Conservation (phyloP, 176 grass and related monocot genomes). For the Triticum urartu region DNA sequence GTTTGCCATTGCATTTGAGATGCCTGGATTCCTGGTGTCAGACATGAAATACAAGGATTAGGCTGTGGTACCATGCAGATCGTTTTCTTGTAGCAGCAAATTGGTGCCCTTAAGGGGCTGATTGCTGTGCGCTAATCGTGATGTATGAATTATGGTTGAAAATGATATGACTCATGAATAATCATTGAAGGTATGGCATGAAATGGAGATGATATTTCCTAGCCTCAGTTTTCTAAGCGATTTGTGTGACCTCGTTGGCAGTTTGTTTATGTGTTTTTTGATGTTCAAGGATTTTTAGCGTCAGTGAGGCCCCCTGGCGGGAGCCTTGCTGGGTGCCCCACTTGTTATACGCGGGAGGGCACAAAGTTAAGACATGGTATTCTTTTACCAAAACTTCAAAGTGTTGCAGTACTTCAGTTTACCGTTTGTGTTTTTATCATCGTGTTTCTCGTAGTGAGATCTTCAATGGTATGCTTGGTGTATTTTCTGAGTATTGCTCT, state of each 20-base stretch:
- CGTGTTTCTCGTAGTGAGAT: not conserved
- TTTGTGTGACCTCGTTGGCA: not conserved
- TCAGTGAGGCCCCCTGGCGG: not conserved
- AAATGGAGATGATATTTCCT: not conserved
- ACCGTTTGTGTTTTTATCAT: not conserved
- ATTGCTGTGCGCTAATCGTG: not conserved
- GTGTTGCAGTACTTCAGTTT: not conserved
- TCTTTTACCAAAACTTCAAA: not conserved
- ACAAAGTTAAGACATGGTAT: too few relatives aligned
- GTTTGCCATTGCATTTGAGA: conserved; percentile 65
- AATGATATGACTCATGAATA: conserved; percentile 15
- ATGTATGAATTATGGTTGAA: not conserved
- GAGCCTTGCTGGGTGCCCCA: too few relatives aligned
- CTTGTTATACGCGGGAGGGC: too few relatives aligned
- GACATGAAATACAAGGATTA: conserved; percentile 87
- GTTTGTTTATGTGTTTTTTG: not conserved
- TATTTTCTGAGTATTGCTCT: not conserved
- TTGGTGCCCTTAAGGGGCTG: not conserved
- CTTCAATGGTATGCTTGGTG: not conserved
- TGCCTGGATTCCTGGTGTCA: conserved; percentile 74
- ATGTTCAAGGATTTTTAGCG: not conserved
- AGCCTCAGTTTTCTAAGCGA: not conserved
- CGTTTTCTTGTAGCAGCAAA: not conserved
- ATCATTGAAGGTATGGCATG: not conserved
- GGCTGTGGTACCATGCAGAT: not conserved